Evolutionary conservation across 2,329 filamentous ascomycete species (phyloP), one percentile per base, ranked within the genome.

Genomic region (Trichophyton schoenleinii): DNA sequence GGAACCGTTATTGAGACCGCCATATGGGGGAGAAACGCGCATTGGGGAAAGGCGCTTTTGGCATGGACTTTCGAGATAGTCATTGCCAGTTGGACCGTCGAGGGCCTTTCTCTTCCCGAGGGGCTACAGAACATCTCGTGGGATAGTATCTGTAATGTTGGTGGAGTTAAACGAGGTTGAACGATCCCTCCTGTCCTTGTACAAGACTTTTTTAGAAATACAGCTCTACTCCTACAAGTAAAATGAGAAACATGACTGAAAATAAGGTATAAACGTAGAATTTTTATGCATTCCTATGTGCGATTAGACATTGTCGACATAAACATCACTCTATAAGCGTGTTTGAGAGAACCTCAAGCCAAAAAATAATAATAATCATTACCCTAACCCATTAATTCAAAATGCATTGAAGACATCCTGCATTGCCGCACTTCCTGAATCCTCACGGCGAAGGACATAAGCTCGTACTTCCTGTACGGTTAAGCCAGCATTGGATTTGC

Each of bases 381-480:
- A 18, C 31, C 38, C n/a, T n/a, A 18, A 18, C 55, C 31, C 20
- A 58, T 60, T 20, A 22, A 11, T 18, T 61, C 69, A 84, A 65
- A 91, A 71, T 58, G 83, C 80, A 67, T 85, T 86, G 69, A 96
- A 77, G 58, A 94, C 88, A 70, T 87, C 85, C 77, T 95, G 91
- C 68, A 96, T 88, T 0, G 88, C 91, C 22, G 87, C 82, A 65
- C 83, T 91, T 63, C 84, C 83, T 31, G 86, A 87, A 75, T 97
- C 92, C 71, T 96, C 92, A 64, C 92, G 81, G 74, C 84, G 86
- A 71, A 89, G 80, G 63, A 97, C 86, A 80, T 92, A 96, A 1
- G 87, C 85, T 75, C 88, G 87, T 71, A 96, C 86, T 62, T 76
- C 74, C 59, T 74, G 71, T 59, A 72, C 70, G 58, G 70, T 72